phyloP scores from a whole-genome alignment of 306 rosid genomes.

The Argentina anserina region DNA sequence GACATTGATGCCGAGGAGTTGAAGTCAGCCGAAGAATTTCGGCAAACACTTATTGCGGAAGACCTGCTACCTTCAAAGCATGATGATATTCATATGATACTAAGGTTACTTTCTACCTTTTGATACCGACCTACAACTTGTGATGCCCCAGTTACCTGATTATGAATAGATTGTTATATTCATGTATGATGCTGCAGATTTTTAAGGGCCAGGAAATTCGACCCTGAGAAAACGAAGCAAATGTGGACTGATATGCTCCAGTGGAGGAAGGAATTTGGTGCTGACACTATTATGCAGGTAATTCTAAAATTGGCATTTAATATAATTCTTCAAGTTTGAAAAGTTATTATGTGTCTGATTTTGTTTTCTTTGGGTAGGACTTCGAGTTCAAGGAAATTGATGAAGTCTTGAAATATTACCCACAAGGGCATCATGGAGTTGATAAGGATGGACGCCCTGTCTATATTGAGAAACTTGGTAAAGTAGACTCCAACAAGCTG shows the following conservation, averaged over 20 bases:
- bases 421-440: conserved; percentile 97
- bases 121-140: background rate
- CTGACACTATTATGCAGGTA: conserved; percentile 23
- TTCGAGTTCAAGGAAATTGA: conserved; percentile 78
- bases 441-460: conserved; percentile 89
- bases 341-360: conserved; percentile 1
- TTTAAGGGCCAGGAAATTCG: conserved; percentile 21
- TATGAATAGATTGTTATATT: conserved; percentile 5
- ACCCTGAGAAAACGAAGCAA: conserved; percentile 24
- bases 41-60: conserved; percentile 67
- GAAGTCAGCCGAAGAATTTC: conserved; percentile 63
- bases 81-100: conserved; percentile 78
- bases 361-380: conserved; percentile 36
- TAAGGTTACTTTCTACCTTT: conserved; percentile 46
- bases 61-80: conserved; percentile 72
- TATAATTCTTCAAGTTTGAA: background rate
- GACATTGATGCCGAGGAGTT: conserved; percentile 69
- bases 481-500: conserved; percentile 78
- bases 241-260: conserved; percentile 30
- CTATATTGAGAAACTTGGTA: conserved; percentile 82
- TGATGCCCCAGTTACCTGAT: background rate
- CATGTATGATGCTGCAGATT: conserved; percentile 21
- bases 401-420: conserved; percentile 84
- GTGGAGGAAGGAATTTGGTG: conserved; percentile 26
- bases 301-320: background rate